A percentile compares a stretch with the other conserved stretches of the same genome.
Conservation (phyloP, 805 yeast genomes). For the Suhomyces xylopsoci region DNA sequence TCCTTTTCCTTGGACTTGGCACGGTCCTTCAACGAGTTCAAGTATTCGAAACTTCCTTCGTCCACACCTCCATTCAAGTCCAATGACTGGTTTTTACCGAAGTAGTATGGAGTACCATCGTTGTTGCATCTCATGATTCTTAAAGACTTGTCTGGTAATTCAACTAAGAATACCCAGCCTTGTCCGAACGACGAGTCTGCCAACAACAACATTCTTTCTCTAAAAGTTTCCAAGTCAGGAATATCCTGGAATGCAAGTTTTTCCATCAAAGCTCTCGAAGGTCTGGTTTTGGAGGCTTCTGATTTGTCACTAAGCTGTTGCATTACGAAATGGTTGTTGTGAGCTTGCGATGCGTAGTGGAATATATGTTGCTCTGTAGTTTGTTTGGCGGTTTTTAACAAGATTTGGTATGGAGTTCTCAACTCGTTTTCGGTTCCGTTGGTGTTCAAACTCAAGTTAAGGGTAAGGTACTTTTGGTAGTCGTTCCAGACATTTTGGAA, state of each 20-base stretch:
- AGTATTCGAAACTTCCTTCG: conserved; percentile 49
- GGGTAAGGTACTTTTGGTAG: conserved; percentile 65
- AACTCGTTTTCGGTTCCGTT: conserved; percentile 79
- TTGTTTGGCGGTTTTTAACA: conserved; percentile 63
- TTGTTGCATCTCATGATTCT: conserved; percentile 57
- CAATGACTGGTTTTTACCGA: conserved; percentile 63
- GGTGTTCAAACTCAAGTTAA: conserved; percentile 60
- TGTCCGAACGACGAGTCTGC: conserved; percentile 58
- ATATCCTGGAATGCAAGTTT: conserved; percentile 34
- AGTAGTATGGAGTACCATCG: conserved; percentile 75
- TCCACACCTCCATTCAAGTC: conserved; percentile 75
- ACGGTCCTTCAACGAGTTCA: conserved; percentile 41
- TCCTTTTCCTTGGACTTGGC: conserved; percentile 47
- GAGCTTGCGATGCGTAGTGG: conserved; percentile 87
- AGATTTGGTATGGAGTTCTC: conserved; percentile 68
- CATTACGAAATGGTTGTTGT: conserved; percentile 87
- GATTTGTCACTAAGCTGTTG: conserved; percentile 49
- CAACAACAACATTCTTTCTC: conserved; percentile 44
- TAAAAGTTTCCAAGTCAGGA: conserved; percentile 47
- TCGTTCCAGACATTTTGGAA: conserved; percentile 77
- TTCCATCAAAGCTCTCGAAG: conserved; percentile 38
- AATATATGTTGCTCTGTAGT: conserved; percentile 66
- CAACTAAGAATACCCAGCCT: conserved; percentile 77
- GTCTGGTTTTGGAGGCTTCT: conserved; percentile 32
- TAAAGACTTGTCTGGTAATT: conserved; percentile 57